Base-by-base conservation (phyloP, 352 stramenopile species). In the Pseudoperonospora humuli region DNA sequence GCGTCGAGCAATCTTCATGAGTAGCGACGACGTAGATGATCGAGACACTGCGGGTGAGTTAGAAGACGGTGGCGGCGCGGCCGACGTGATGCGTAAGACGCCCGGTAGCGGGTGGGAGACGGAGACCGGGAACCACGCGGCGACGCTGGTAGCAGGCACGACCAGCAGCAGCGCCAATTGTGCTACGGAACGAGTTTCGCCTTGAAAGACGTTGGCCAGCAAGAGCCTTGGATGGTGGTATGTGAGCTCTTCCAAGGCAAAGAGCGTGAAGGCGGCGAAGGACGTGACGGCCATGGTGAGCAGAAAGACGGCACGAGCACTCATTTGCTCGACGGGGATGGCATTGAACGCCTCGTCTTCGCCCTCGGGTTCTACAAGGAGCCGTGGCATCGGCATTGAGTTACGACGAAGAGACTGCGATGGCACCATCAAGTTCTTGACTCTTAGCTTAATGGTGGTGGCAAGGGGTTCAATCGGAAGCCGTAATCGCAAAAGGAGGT, bases 261-360 rank as follows among this genome's bases (percentile, higher is more conserved):
- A 78, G 9, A 86, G 55, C 33, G 67, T 73, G 40, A 88, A 88
- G 21, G 76, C 71, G 3, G 64, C 69, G 34, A 88, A 86, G 11
- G 66, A 67, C 15, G 71, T 54, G 28, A 84, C 67, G 14, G 59
- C 65, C 59, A 76, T 75, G 0, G 57, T 36, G 18, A 84, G 59
- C 36, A 88, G 50, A 37, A 89, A 86, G 7, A 83, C 32, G 11
- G 63, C 50, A 10, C 73, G 67, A 21, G 56, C 29, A 9, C 54
- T 80, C 52, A 81, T 71, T 24, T 54, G 55, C 50, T 73, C 59
- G 3, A 67, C 50, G 0, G 46, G 50, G 7, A 62, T 33, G 17
- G 44, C 19, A 23, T 48, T 11, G 19, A 64, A 61, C 10, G 43
- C 48, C 20, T 57, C 54, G 11, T 67, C 58, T 23, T 57, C 43